A percentile compares a stretch with the other conserved stretches of the same genome.
Conservation (phyloP, 2,329 filamentous ascomycete species). For the Fusarium beomiforme region DNA sequence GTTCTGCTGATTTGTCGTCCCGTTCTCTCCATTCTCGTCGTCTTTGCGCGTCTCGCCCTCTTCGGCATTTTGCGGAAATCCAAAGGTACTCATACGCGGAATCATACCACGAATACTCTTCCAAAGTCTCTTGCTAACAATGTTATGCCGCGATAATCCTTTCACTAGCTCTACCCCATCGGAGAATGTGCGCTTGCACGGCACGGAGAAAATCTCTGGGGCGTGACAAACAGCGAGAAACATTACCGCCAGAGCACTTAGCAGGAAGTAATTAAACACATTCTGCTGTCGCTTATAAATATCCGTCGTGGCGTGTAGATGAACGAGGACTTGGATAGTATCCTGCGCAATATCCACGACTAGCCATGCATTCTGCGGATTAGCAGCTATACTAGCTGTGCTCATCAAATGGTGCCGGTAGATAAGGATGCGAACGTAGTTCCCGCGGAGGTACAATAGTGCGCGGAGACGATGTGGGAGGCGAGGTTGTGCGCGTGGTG, state of each 20-base stretch:
- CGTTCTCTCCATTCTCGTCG: background rate
- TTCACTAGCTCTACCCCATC: slow-evolving; percentile 47
- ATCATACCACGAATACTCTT: slow-evolving; percentile 49
- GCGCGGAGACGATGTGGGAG: slow-evolving; percentile 54
- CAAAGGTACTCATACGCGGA: slow-evolving; percentile 45
- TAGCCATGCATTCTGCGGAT: slow-evolving; percentile 48
- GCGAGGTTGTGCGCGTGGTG: slow-evolving; percentile 46
- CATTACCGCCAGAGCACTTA: slow-evolving; percentile 45
- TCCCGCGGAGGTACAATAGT: slow-evolving; percentile 56
- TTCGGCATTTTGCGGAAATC: slow-evolving; percentile 29
- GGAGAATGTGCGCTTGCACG: slow-evolving; percentile 46
- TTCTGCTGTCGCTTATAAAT: slow-evolving; percentile 45
- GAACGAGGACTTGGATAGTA: slow-evolving; percentile 42
- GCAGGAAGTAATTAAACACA: slow-evolving; percentile 44
- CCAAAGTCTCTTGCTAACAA: slow-evolving; percentile 48
- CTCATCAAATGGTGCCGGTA: slow-evolving; percentile 55
- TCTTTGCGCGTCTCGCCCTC: background rate
- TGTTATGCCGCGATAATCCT: slow-evolving; percentile 47
- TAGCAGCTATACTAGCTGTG: slow-evolving; percentile 48
- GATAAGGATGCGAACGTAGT: slow-evolving; percentile 56
- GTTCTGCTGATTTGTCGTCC: fast-evolving
- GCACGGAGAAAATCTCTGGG: slow-evolving; percentile 52
- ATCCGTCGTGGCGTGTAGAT: slow-evolving; percentile 41
- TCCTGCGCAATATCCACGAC: slow-evolving; percentile 50
- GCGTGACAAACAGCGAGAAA: slow-evolving; percentile 55